Base-by-base conservation (phyloP, 75 land plant species). In the Gnetum montanum region DNA sequence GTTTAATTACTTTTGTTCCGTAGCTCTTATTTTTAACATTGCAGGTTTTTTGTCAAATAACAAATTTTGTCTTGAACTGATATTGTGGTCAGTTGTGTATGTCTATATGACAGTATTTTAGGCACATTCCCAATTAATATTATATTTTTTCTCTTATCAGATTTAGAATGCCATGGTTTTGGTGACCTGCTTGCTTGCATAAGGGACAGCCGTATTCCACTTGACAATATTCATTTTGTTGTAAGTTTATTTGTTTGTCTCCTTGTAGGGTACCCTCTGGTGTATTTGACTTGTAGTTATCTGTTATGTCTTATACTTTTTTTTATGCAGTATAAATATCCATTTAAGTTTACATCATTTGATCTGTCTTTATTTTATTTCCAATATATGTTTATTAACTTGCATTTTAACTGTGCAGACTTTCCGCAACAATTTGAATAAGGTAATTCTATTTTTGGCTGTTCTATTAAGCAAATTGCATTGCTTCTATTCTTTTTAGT, bases 161-260 rank as follows among this genome's bases (percentile, higher is more conserved):
- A 88, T 23, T 62, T 71, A 29, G 91, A 80, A n/a, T 67, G 72
- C 59, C 43, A 73, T 37, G 99, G 96, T 26, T 95, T 90, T 68
- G 97, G 92, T 48, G 99, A 95, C 66, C 82, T 95, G 40, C 82
- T 95, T 64, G 70, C 80, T 46, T 78, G 83, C 63, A 68, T 95
- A 63, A 73, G 99, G 57, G 62, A 72, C 60, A 81, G 64, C 48
- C 50, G 60, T 12, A 81, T 83, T 57, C 81, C 81, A 6, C 81
- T 95, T 56, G 66, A 81, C 4, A 90, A 95, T 63, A 90, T 95
- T 43, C 99, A 95, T 70, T 95, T 95, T 70, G 99, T 95, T 60
- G 96, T 91, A 62, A 66, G 71, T 62, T 16, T 27, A 13, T 8
- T 30, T 28, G 3, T 24, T 37, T 31, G 18, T 52, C 7, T 20